phyloP scores from a whole-genome alignment of 179 eudicot species.

The Beta lomatogona region DNA sequence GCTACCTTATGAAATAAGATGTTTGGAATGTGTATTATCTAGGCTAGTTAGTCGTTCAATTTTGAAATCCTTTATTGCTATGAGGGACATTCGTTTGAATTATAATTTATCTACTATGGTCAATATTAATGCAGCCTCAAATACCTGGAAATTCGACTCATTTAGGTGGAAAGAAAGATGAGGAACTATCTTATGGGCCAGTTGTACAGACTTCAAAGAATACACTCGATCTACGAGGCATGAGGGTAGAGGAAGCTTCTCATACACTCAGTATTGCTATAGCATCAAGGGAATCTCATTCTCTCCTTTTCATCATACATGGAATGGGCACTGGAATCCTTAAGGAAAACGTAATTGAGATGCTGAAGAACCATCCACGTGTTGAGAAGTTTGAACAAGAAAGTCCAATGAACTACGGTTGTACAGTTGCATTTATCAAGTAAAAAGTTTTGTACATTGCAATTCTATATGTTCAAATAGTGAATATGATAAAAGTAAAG shows the following conservation, averaged over 20 bases:
- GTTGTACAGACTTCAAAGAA: constrained; percentile 76
- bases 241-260: constrained; percentile 87
- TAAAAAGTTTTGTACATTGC: constrained; percentile 28
- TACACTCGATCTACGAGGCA: constrained; percentile 82
- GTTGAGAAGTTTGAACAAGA: constrained; percentile 86
- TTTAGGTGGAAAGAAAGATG: constrained; percentile 34
- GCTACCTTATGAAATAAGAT: background rate
- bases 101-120: constrained; percentile 10
- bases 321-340: constrained; percentile 93
- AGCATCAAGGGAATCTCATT: constrained; percentile 52
- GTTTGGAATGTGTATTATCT: constrained; percentile 5
- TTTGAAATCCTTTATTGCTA: background rate
- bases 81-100: background rate
- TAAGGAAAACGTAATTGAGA: constrained; percentile 61
- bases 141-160: constrained; percentile 34
- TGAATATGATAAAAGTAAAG: constrained; percentile 3
- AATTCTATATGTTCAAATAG: background rate
- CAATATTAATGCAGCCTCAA: constrained; percentile 39
- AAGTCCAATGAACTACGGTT: constrained; percentile 89
- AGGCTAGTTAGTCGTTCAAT: background rate
- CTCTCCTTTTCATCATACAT: constrained; percentile 75
- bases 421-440: constrained; percentile 89
- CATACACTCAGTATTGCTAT: constrained; percentile 64
- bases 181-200: constrained; percentile 57
- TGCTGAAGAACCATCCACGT: constrained; percentile 68